Evolutionary conservation across 495 filamentous ascomycete species (phyloP).

Genomic region (Lentithecium fluviatile): DNA sequence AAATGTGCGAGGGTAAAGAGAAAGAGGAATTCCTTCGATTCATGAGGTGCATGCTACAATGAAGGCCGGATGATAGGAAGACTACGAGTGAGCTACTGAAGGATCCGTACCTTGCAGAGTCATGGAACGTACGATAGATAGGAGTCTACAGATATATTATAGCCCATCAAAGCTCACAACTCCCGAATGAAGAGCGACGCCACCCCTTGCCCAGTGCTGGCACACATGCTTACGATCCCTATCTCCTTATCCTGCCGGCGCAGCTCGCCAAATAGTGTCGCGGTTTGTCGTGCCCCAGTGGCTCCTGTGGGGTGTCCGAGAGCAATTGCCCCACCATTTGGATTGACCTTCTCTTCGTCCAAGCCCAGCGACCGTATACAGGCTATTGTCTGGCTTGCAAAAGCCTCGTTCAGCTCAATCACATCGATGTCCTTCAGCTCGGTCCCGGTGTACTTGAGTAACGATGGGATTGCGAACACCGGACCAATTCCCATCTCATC

Average conservation of each 20-base stretch:
- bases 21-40: conserved; percentile 32
- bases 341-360: conserved; percentile 36
- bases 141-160: no score
- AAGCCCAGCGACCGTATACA: conserved; percentile 33
- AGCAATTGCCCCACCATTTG: conserved; percentile 38
- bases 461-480: conserved; percentile 28
- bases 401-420: conserved; percentile 39
- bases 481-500: conserved; percentile 39
- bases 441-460: conserved; percentile 31
- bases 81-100: not conserved
- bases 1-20: conserved; percentile 13
- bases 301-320: conserved; percentile 35
- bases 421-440: conserved; percentile 36
- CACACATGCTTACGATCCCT: conserved; percentile 34
- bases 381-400: conserved; percentile 35
- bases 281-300: conserved; percentile 30
- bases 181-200: conserved; percentile 32
- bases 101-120: no score
- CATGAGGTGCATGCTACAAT: conserved; percentile 36
- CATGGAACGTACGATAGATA: no score
- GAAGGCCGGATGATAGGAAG: conserved; percentile 29
- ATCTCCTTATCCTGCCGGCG: conserved; percentile 31
- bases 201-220: conserved; percentile 30
- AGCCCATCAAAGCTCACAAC: no score
- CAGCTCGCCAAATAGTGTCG: conserved; percentile 30